Conservation (phyloP, 2,329 filamentous ascomycete genomes). For the Fusarium sp. region DNA sequence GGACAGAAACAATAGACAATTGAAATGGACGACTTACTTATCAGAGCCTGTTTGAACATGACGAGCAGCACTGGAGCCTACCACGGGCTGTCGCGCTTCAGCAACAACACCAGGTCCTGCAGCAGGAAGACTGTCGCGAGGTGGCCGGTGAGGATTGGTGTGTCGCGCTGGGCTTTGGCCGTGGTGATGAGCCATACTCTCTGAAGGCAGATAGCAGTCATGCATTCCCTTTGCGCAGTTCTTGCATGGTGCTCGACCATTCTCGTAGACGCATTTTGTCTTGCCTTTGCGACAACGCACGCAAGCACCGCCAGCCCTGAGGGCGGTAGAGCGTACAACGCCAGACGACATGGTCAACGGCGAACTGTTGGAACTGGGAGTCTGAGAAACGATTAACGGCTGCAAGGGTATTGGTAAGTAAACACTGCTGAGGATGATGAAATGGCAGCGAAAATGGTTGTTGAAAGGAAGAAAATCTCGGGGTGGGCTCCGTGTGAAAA, state of each 20-base stretch:
- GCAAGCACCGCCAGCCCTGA: conserved; percentile 68
- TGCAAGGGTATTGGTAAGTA: conserved; percentile 8
- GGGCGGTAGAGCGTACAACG: conserved; percentile 66
- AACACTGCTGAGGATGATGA: background rate
- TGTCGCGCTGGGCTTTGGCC: conserved; percentile 66
- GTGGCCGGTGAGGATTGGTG: conserved; percentile 57
- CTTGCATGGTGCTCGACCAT: conserved; percentile 69
- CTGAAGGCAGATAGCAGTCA: conserved; percentile 69
- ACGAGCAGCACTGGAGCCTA: conserved; percentile 56
- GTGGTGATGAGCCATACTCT: conserved; percentile 67
- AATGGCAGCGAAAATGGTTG: conserved; percentile 20
- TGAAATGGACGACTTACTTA: conserved; percentile 59
- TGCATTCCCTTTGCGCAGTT: conserved; percentile 72
- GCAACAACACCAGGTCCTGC: conserved; percentile 58
- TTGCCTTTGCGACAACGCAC: conserved; percentile 72
- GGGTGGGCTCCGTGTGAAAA: conserved; percentile 29
- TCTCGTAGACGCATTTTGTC: conserved; percentile 71
- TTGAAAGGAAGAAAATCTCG: conserved; percentile 28
- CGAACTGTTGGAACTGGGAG: background rate
- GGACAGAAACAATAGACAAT: conserved; percentile 2
- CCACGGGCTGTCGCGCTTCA: conserved; percentile 55
- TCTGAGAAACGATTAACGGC: background rate
- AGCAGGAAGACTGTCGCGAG: conserved; percentile 64
- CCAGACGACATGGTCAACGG: conserved; percentile 54
- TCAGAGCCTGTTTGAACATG: conserved; percentile 59